Conservation (phyloP, 139 green algal species). For the Nannochloris sp. region DNA sequence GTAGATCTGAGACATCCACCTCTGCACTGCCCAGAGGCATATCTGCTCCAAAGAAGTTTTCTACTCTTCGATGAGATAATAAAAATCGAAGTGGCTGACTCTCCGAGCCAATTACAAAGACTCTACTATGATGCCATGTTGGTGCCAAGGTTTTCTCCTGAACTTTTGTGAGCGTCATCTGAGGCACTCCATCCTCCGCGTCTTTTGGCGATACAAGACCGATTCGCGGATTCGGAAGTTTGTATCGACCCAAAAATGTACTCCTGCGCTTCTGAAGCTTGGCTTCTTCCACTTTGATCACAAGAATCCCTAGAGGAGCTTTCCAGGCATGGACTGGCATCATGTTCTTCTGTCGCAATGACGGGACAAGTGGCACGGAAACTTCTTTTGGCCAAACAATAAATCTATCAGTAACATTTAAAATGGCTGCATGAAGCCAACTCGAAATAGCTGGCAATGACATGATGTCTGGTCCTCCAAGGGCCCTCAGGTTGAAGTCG, state of each 20-base stretch:
- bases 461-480: constrained; percentile 31
- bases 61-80: constrained; percentile 26
- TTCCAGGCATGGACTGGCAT: constrained; percentile 3
- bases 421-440: constrained; percentile 22
- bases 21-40: constrained; percentile 23
- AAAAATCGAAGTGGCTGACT: constrained; percentile 20
- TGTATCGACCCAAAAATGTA: constrained; percentile 25
- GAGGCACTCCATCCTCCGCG: constrained; percentile 7
- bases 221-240: constrained; percentile 15
- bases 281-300: constrained; percentile 17
- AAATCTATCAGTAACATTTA: constrained; percentile 4
- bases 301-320: constrained; percentile 21
- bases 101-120: constrained; percentile 15
- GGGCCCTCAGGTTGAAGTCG: constrained; percentile 29
- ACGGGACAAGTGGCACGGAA: neutral
- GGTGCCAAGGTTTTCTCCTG: constrained; percentile 15
- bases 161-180: constrained; percentile 15
- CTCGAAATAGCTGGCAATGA: constrained; percentile 24
- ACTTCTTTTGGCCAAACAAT: constrained; percentile 16
- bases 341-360: constrained; percentile 10
- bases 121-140: constrained; percentile 10
- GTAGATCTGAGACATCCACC: neutral
- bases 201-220: constrained; percentile 15
- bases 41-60: constrained; percentile 19
- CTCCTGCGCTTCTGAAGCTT: constrained; percentile 17